Conservation (phyloP, 345 rosid genomes). For the Eucalyptus pauciflora region DNA sequence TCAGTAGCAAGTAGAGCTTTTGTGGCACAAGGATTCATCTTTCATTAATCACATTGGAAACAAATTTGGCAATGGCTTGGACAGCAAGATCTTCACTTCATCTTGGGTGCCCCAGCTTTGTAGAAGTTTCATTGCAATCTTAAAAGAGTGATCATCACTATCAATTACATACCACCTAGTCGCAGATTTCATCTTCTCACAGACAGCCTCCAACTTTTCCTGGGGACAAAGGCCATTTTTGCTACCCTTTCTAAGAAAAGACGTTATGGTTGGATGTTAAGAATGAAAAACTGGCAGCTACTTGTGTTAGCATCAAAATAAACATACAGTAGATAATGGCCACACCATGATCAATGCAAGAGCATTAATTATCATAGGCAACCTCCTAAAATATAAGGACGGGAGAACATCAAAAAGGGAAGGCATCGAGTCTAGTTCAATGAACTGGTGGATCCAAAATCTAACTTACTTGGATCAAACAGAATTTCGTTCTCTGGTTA, state of each 20-base stretch:
- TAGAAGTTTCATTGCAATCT: constrained; percentile 57
- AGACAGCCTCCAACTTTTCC: constrained; percentile 50
- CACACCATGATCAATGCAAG: not conserved
- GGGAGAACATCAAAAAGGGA: not conserved
- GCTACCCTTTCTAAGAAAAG: constrained; percentile 28
- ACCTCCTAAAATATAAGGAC: not conserved
- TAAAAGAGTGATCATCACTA: constrained; percentile 85
- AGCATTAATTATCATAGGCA: not conserved
- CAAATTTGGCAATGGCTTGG: constrained; percentile 33
- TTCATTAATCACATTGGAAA: constrained; percentile 18
- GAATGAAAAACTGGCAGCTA: not conserved
- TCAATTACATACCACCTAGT: constrained; percentile 50
- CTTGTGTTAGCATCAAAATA: not conserved
- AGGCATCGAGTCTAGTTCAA: not conserved
- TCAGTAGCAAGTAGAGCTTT: not conserved
- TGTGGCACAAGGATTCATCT: not conserved
- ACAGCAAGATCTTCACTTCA: constrained; percentile 46
- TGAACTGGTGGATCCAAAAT: not conserved
- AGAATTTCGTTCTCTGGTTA: not conserved
- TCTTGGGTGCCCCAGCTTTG: constrained; percentile 46
- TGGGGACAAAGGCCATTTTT: constrained; percentile 69
- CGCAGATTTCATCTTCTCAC: constrained; percentile 44
- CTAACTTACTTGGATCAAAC: not conserved
- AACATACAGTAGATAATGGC: not conserved
- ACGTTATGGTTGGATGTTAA: not conserved